Base-by-base conservation (phyloP, 148 eudicot species). In the Chenopodium berlandieri region DNA sequence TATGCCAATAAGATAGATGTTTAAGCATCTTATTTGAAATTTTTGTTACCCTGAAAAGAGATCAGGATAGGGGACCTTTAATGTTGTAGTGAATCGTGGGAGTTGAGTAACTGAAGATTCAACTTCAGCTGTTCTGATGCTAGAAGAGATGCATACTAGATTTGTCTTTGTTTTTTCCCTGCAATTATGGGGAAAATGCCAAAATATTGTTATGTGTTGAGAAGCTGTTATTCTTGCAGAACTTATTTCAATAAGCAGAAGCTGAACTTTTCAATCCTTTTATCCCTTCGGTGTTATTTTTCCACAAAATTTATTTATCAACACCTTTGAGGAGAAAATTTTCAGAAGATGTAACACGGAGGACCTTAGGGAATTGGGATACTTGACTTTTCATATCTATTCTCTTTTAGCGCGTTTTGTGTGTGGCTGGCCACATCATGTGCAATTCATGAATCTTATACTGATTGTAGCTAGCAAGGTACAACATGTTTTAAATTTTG, bases 1-100 rank as follows among this genome's bases (percentile, higher is more conserved):
- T 76, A 76, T 65, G 56, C 44, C 76, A 44, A 82, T 37, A 56
- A 82, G 22, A 25, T 70, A 19, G 80, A 37, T 30, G 67, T 40
- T 40, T 32, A 32, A 32, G 31, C 66, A 75, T 75, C 52, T 8
- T 4, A 75, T 75, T 37, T 14, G 4, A 19, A 25, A 32, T 11
- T 40, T 77, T 68, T 75, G 54, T 10, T 25, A 23, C 68, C 68
- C 50, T n/a, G 8, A 47, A 16, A n/a, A 11, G 11, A 5, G 2
- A 22, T 62, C 8, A 20, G 60, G 44, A 25, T 80, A 63, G 17
- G 71, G 22, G 72, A 72, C 34, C 30, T 13, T 27, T 48, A 74
- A 19, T 32, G 31, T 74, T 73, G n/a, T 6, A 20, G 8, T n/a
- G 71, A 67, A 3, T 37, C 37, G 23, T 30, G 30, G 37, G 16